These are phyloP conservation scores for Lanmaoa pseudosensibilis DNA, from an alignment of 768 basidiomycete species.

Conservation along the genomic window DNA sequence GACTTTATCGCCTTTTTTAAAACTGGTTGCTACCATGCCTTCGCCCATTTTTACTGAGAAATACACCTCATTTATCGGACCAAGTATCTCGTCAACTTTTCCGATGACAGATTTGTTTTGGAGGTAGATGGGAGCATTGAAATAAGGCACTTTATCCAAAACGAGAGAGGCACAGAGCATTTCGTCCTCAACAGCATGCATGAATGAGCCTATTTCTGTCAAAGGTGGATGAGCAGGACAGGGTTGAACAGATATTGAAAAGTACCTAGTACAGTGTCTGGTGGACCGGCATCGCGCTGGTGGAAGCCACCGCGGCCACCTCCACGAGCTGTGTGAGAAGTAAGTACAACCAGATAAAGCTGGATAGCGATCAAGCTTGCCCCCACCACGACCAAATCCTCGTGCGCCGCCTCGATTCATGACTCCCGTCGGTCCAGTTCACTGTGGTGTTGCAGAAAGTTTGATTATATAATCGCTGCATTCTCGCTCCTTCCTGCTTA, in stretches of 20 bases:
- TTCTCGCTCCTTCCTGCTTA: too few species aligned
- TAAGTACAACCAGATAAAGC: neutral
- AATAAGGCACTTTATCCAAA: constrained; percentile 93
- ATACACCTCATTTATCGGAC: constrained; percentile 97
- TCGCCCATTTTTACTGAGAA: constrained; percentile 97
- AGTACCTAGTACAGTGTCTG: constrained; percentile 72
- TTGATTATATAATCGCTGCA: constrained; percentile 27
- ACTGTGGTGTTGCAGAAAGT: neutral
- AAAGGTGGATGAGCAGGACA: constrained; percentile 7
- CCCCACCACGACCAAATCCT: constrained; percentile 57
- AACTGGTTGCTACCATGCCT: constrained; percentile 93
- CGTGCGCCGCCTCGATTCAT: constrained; percentile 57
- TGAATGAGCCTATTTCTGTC: constrained; percentile 88
- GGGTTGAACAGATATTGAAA: neutral
- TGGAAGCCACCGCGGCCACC: constrained; percentile 70
- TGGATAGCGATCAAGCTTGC: constrained; percentile 24
- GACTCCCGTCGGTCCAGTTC: too few species aligned
- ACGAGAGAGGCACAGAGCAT: constrained; percentile 91
- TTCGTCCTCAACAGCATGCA: constrained; percentile 96
- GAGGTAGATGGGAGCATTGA: constrained; percentile 98
- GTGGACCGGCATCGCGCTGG: constrained; percentile 74
- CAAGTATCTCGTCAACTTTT: constrained; percentile 99
- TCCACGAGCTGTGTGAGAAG: constrained; percentile 47
- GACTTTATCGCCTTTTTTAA: constrained; percentile 97
- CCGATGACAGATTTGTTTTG: constrained; percentile 95